phyloP scores from a whole-genome alignment of 2,329 filamentous ascomycete species.

The Emmonsiellopsis sp. region DNA sequence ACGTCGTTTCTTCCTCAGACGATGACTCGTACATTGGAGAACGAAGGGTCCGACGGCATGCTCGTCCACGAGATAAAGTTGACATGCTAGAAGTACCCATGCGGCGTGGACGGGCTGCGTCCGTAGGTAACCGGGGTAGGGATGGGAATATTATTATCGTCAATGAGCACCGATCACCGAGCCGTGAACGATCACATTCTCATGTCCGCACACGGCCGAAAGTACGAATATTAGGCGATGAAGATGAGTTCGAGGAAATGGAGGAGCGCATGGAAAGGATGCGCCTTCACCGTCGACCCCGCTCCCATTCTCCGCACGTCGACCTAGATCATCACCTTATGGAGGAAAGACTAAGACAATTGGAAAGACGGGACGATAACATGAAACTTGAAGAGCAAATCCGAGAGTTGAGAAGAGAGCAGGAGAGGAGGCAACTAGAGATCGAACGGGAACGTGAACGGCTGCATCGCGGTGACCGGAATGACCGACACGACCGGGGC shows the following conservation, averaged over 20 bases:
- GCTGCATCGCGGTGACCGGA: neutral
- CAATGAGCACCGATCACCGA: neutral
- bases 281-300: neutral
- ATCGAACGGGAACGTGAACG: conserved; percentile 2
- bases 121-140: neutral
- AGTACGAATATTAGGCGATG: neutral
- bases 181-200: conserved; percentile 1
- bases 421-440: conserved; percentile 23
- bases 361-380: neutral
- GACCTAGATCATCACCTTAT: neutral
- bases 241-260: conserved; percentile 18
- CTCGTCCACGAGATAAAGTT: neutral
- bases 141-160: neutral
- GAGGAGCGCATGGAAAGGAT: conserved; percentile 12
- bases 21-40: neutral
- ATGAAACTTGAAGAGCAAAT: neutral
- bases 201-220: neutral
- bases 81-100: neutral
- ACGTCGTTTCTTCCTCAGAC: neutral
- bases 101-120: neutral
- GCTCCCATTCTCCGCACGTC: neutral
- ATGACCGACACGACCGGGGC: neutral
- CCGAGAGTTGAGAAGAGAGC: conserved; percentile 29
- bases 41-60: neutral
- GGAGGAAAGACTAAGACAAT: neutral